Evolutionary conservation across 768 basidiomycete genomes (phyloP).

Genomic region (Tricholoma flavovirens): DNA sequence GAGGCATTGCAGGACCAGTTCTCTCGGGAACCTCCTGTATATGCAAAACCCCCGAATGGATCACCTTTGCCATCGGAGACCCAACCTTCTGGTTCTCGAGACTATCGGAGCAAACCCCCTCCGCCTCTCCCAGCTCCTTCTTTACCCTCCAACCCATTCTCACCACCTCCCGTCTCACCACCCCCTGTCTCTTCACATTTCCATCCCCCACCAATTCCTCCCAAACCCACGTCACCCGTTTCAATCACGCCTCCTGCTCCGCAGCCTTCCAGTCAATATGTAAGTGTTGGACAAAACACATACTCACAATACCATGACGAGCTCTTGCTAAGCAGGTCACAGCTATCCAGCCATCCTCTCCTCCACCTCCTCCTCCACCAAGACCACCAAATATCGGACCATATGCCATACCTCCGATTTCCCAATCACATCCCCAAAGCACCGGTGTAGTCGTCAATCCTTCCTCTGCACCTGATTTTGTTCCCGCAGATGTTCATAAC

Average conservation of each 20-base stretch:
- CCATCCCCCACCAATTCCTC: slow-evolving; percentile 28
- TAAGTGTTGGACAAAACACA: neutral
- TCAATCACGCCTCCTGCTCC: neutral
- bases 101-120: slow-evolving; percentile 28
- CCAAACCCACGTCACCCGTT: slow-evolving; percentile 23
- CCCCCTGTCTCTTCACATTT: slow-evolving; percentile 15
- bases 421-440: neutral
- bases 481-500: neutral
- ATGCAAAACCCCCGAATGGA: slow-evolving; percentile 62
- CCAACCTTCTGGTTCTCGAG: slow-evolving; percentile 9
- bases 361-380: slow-evolving; percentile 7
- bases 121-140: slow-evolving; percentile 25
- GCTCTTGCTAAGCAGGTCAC: neutral
- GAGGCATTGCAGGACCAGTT: slow-evolving; percentile 79
- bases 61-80: slow-evolving; percentile 10
- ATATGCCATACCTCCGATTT: neutral
- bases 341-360: neutral
- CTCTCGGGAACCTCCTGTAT: slow-evolving; percentile 83
- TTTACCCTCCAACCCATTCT: slow-evolving; percentile 1
- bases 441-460: neutral
- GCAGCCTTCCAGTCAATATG: neutral
- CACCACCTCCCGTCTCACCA: slow-evolving; percentile 17
- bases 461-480: neutral
- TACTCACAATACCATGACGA: neutral
- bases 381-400: slow-evolving; percentile 2